phyloP scores from a whole-genome alignment of 2,329 filamentous ascomycete species.

The Stachybotrys echinatus region DNA sequence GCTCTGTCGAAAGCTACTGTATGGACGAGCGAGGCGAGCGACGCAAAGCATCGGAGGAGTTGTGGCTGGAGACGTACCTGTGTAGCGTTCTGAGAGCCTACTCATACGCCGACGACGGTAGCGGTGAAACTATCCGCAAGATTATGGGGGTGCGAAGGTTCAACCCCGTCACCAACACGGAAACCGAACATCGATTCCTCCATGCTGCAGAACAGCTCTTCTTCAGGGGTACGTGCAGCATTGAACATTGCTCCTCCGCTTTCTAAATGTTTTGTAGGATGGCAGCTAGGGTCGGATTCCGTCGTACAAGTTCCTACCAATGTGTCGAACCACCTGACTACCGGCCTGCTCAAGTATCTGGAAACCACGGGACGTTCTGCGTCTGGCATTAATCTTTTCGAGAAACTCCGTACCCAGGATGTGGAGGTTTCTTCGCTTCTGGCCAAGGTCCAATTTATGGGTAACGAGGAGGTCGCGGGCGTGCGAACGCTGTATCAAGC shows the following conservation, averaged over 20 bases:
- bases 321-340: slow-evolving; percentile 91
- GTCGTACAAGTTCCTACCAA: slow-evolving; percentile 97
- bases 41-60: slow-evolving; percentile 82
- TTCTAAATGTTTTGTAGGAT: slow-evolving; percentile 49
- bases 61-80: slow-evolving; percentile 97
- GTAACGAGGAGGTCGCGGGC: slow-evolving; percentile 94
- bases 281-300: slow-evolving; percentile 93
- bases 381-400: slow-evolving; percentile 95
- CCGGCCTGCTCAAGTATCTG: slow-evolving; percentile 92
- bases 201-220: slow-evolving; percentile 93
- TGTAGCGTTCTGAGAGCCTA: slow-evolving; percentile 93
- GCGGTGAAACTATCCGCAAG: slow-evolving; percentile 89
- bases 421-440: slow-evolving; percentile 91
- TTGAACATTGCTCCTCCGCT: background rate
- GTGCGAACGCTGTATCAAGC: slow-evolving; percentile 83
- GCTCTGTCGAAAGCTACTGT: slow-evolving; percentile 94
- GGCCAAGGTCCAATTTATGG: slow-evolving; percentile 86
- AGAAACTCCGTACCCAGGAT: slow-evolving; percentile 87
- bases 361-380: slow-evolving; percentile 90
- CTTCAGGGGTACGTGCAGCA: slow-evolving; percentile 64
- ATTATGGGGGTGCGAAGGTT: slow-evolving; percentile 96
- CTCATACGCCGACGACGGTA: slow-evolving; percentile 93
- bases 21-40: slow-evolving; percentile 96
- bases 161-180: slow-evolving; percentile 97
- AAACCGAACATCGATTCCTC: slow-evolving; percentile 93